A percentile compares a stretch with the other conserved stretches of the same genome.
Evolutionary conservation across 495 filamentous ascomycete species (phyloP).

Genomic region (Penicillium salamii): DNA sequence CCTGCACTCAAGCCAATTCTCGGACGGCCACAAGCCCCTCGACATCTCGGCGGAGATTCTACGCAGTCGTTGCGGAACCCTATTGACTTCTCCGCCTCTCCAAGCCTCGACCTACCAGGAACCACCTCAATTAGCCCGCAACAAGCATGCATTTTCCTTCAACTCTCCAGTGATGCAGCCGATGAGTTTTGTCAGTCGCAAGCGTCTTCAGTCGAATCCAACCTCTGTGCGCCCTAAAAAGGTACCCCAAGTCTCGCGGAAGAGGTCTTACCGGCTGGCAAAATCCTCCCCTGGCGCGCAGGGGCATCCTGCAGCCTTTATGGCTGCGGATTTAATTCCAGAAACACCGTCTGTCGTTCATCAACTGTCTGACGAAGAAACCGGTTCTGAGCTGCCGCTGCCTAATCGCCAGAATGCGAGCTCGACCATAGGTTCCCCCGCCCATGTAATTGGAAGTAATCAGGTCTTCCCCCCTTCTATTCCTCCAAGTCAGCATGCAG

Average conservation of each 20-base stretch:
- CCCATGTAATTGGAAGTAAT: too few species aligned
- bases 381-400: constrained; percentile 65
- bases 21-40: too few species aligned
- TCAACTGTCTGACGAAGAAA: constrained; percentile 69
- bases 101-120: constrained; percentile 43
- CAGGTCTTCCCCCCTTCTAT: too few species aligned
- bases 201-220: constrained; percentile 69
- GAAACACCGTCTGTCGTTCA: constrained; percentile 61
- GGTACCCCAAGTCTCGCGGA: constrained; percentile 63
- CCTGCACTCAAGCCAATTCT: too few species aligned
- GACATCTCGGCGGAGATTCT: constrained; percentile 64
- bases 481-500: too few species aligned
- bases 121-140: constrained; percentile 42
- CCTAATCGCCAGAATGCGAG: constrained; percentile 64
- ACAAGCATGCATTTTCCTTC: constrained; percentile 48
- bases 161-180: constrained; percentile 46
- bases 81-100: constrained; percentile 41
- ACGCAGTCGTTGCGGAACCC: constrained; percentile 45
- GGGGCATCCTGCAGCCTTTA: constrained; percentile 52
- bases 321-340: constrained; percentile 68
- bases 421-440: constrained; percentile 64
- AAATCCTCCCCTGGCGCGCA: constrained; percentile 73
- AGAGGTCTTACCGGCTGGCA: constrained; percentile 65
- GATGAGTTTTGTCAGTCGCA: constrained; percentile 52
- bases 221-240: constrained; percentile 55